Evolutionary conservation across 331 rosid genomes (phyloP).

Genomic region (Acacia concinna): DNA sequence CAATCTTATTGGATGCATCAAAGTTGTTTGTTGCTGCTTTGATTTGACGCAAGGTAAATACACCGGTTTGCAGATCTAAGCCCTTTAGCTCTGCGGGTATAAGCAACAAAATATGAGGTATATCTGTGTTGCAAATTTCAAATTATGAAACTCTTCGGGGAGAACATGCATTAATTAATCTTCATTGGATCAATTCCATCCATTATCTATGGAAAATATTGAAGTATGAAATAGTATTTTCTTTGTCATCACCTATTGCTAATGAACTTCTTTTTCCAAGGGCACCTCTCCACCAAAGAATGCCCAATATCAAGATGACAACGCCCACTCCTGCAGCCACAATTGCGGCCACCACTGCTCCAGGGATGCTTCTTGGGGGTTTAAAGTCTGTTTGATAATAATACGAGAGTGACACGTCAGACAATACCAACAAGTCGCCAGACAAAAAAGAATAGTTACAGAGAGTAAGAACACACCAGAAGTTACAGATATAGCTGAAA

Average conservation of each 20-base stretch:
- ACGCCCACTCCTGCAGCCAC: conserved; percentile 44
- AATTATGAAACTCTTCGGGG: not conserved
- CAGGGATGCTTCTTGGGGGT: conserved; percentile 42
- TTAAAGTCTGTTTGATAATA: conserved; percentile 35
- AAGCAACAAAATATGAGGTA: conserved; percentile 14
- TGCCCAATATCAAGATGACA: conserved; percentile 36
- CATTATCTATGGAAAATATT: not conserved
- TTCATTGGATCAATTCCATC: not conserved
- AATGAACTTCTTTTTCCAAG: conserved; percentile 29
- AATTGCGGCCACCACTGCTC: conserved; percentile 49
- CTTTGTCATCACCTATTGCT: conserved; percentile 48
- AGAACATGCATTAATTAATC: not conserved
- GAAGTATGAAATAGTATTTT: not conserved
- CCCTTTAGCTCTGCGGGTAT: conserved; percentile 46
- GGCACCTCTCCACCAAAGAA: conserved; percentile 59
- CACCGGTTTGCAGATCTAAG: conserved; percentile 43
- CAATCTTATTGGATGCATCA: conserved; percentile 53
- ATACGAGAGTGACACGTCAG: not conserved
- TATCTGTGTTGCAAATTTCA: not conserved
- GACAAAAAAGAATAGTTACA: not conserved
- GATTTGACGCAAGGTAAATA: conserved; percentile 58
- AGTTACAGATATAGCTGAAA: conserved; percentile 69
- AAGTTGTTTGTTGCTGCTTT: conserved; percentile 66
- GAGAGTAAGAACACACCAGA: conserved; percentile 44
- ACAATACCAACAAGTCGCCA: not conserved